Base-by-base conservation (phyloP, 257 asterid genomes). In the Catharanthus roseus region DNA sequence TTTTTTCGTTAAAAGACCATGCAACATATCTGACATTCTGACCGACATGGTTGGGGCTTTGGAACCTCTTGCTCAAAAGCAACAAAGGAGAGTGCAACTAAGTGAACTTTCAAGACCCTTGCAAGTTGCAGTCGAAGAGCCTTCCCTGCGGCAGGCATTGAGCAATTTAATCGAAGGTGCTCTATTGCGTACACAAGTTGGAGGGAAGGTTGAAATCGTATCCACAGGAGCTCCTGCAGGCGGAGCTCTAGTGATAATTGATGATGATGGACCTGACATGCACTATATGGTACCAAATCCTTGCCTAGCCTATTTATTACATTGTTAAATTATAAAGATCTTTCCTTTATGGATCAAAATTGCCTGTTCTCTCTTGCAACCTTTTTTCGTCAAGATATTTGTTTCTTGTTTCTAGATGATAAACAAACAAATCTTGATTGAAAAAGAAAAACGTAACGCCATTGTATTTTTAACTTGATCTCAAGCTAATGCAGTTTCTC, bases 191-290 rank as follows among this genome's bases (percentile, higher is more conserved):
- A 79, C 93, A 45, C 86, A 86, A 82, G 85, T 82, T 39, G 90
- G 96, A 54, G 98, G 97, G 50, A 85, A 84, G 76, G 83, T 89
- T 64, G 91, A 85, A 75, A 86, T 93, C 31, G 69, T 89, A 72
- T 89, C 88, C 45, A 82, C 91, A 15, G 87, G 74, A 76, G 92
- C 97, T 18, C 97, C 98, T 18, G 96, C 96, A 7, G 97, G 97
- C 6, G 98, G 97, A 16, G 91, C 83, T 67, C 93, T 93, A 31
- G 73, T 93, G 77, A 83, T 91, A 81, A 84, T 93, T 45, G 99
- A 91, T 31, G 99, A 93, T 53, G 93, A 93, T 76, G 98, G 98
- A 36, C 97, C 92, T 69, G 97, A 91, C 83, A 93, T 93, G 98
- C 98, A 87, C 72, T 93, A 84, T 73, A 93, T 91, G 98, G 98